Evolutionary conservation across 495 filamentous ascomycete genomes (phyloP).

Genomic region (Talaromyces wortmannii): DNA sequence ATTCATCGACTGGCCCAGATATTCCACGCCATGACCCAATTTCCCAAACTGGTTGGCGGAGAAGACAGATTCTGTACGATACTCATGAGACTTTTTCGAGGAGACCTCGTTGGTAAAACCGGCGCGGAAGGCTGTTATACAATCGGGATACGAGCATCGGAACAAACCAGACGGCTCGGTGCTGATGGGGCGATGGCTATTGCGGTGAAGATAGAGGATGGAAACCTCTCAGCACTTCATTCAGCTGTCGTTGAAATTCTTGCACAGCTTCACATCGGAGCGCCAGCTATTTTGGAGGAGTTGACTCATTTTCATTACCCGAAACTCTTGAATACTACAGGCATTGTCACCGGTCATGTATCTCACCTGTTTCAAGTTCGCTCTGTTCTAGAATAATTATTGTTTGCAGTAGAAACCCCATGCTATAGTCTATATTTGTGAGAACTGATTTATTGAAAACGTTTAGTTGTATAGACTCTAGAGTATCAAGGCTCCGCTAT

Average conservation of each 20-base stretch:
- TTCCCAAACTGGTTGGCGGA: slow-evolving; percentile 28
- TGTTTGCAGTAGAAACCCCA: no score
- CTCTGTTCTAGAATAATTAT: neutral
- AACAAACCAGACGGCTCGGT: slow-evolving; percentile 19
- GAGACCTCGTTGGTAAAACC: slow-evolving; percentile 24
- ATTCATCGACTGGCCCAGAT: slow-evolving; percentile 12
- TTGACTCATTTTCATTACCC: slow-evolving; percentile 20
- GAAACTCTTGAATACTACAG: slow-evolving; percentile 24
- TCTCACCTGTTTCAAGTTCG: slow-evolving; percentile 12
- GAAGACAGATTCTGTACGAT: slow-evolving; percentile 29
- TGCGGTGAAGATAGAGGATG: slow-evolving; percentile 35
- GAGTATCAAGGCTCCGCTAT: neutral
- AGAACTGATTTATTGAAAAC: no score
- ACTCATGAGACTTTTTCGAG: slow-evolving; percentile 22
- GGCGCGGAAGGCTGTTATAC: slow-evolving; percentile 34
- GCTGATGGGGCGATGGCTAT: slow-evolving; percentile 23
- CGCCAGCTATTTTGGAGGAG: slow-evolving; percentile 8
- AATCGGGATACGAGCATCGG: slow-evolving; percentile 22
- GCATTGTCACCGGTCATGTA: slow-evolving; percentile 21
- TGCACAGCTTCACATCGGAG: slow-evolving; percentile 24
- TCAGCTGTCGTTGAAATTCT: slow-evolving; percentile 29
- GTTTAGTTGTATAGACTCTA: no score
- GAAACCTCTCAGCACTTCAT: slow-evolving; percentile 24
- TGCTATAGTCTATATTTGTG: no score
- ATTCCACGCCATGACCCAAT: slow-evolving; percentile 24